Conservation (phyloP, 2,329 filamentous ascomycete species). For the Fusarium metavorans region DNA sequence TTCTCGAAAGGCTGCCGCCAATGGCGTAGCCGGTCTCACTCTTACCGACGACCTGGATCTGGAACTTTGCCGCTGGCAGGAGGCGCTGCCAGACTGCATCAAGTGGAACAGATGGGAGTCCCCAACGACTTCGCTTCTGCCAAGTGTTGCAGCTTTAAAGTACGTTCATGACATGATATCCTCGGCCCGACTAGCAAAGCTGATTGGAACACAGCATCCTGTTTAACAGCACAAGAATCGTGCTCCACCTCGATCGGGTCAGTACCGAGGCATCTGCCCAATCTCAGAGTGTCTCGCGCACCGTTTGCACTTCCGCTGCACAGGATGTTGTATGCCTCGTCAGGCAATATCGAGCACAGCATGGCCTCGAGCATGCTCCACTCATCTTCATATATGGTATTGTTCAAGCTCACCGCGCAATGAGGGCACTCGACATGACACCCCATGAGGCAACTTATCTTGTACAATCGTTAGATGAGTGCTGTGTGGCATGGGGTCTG, state of each 20-base stretch:
- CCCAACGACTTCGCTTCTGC: background rate
- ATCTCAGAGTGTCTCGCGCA: background rate
- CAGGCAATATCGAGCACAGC: conserved; percentile 37
- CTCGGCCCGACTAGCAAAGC: background rate
- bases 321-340: conserved; percentile 36
- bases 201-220: background rate
- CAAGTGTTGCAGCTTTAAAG: background rate
- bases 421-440: background rate
- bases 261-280: background rate
- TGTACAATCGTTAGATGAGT: conserved; percentile 14
- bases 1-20: background rate
- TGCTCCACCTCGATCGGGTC: background rate
- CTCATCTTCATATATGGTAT: conserved; percentile 42
- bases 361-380: conserved; percentile 34
- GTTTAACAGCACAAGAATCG: background rate
- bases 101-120: conserved; percentile 39
- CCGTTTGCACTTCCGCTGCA: conserved; percentile 34
- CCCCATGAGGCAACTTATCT: conserved; percentile 2
- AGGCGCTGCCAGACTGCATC: conserved; percentile 25
- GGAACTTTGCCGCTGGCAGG: conserved; percentile 35
- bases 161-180: background rate
- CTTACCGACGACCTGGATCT: conserved; percentile 16
- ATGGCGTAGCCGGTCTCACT: background rate
- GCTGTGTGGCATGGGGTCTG: conserved; percentile 14
- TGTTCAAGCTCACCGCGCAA: conserved; percentile 35